Base-by-base conservation (phyloP, 495 filamentous ascomycete species). In the Podospora anserina region DNA sequence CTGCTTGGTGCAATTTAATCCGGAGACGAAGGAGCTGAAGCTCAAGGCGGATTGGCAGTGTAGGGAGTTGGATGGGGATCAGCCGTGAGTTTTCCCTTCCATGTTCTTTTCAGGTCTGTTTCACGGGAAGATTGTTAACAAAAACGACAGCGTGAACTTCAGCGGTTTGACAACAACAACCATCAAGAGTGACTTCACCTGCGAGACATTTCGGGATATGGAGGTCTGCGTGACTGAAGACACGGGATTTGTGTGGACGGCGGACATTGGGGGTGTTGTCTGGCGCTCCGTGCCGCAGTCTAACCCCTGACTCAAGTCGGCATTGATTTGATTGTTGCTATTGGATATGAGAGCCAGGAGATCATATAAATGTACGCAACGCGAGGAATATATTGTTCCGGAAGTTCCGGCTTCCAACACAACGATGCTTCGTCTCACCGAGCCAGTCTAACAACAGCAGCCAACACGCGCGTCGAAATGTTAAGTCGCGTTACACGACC, bases 1-100 rank as follows among this genome's bases (percentile, higher is more conserved):
- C 26, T 77, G 75, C 61, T 61, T 23, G 3, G 66, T 76, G 11
- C 61, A 66, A 44, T 77, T 73, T 55, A 60, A 69, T 19, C 20
- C 23, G 6, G 67, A 30, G 26, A 68, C 64, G 11, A 58, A 71
- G 66, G 69, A 68, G 63, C 44, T 76, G 11, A 57, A 11, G 27
- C 5, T 77, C n/a, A 68, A 70, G 60, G 72, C 73, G 18, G 68
- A 73, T 15, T 78, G 76, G 76, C 61, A 39, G 56, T 78, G 76
- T 59, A 62, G n/a, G 1, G 76, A 77, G 32, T 58, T 78, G 56
- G 76, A 78, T 58, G 44, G 57, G 11, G 56, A 56, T 5, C 56
- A 70, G 44, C 73, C 75, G 76, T 78, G 60, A 64, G 76, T 77
- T 65, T 4, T 23, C 3, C 6, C 20, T 63, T 19, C 11, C 19